Evolutionary conservation across 441 rosid genomes (phyloP), one percentile per base, ranked within the genome.

Genomic region (Viola pubescens): DNA sequence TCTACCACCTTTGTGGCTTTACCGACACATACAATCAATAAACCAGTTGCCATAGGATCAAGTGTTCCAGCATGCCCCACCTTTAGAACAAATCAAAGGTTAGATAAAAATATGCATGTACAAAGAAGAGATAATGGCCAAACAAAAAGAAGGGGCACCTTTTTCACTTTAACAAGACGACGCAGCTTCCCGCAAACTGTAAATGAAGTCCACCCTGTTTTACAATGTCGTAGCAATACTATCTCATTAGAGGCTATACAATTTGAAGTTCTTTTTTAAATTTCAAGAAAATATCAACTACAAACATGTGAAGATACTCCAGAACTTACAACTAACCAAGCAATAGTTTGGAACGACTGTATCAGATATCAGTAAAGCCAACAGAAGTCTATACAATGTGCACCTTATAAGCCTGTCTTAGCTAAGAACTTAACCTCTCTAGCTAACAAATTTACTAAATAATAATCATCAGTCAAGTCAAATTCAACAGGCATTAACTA

Each of bases 41-140:
- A 77, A 47, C 96, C 98, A 61, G 97, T 86, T 69, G 98, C 97
- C 97, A 89, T 88, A 48, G 98, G 98, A 82, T 92, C 98, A 71
- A 89, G 96, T 5, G 98, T 89, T 62, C 96, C 98, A 70, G 97
- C 97, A 75, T 89, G 97, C 65, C 97, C 98, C 40, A 91, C 98
- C 98, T 91, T 71, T 11, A 63, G 56, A 9, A 37, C 72, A 43
- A 77, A 59, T 61, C 50, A 41, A 59, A 46, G 14, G 26, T 62
- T 9, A 50, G 60, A 26, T 11, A 37, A 59, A 44, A 9, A 48
- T 47, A 4, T 39, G 49, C 52, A 37, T 52, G 34, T 54, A 54
- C 4, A 39, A 34, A 38, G 56, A 6, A 51, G 47, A 63, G 8
- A 43, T 54, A 62, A 53, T 10, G 48, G 26, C 67, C 63, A 63